Evolutionary conservation across 148 eudicot genomes (phyloP).

Genomic region (Talinum fruticosum): DNA sequence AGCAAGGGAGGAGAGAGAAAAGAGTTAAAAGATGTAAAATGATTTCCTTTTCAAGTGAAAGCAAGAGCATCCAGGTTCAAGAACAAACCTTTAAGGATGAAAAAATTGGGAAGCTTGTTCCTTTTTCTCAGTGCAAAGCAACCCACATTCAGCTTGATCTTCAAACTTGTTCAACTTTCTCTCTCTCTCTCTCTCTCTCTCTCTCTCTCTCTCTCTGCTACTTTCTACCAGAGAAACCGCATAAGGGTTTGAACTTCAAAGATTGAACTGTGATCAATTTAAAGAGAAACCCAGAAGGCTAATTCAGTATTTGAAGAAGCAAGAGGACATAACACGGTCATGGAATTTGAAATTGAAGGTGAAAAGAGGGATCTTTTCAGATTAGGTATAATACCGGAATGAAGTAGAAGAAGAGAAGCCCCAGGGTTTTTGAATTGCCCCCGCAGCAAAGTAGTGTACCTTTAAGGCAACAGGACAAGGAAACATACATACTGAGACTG

Average conservation of each 20-base stretch:
- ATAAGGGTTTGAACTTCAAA: slow-evolving; percentile 19
- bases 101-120: slow-evolving; percentile 27
- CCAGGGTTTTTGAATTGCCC: slow-evolving; percentile 12
- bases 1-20: slow-evolving; percentile 4
- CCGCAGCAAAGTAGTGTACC: not conserved
- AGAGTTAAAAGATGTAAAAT: not conserved
- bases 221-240: not conserved
- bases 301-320: slow-evolving; percentile 2
- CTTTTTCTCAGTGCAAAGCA: slow-evolving; percentile 35
- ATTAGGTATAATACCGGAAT: not conserved
- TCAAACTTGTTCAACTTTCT: slow-evolving; percentile 27
- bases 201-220: not conserved
- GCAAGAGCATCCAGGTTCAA: slow-evolving; percentile 28
- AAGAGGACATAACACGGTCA: slow-evolving; percentile 36
- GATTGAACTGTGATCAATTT: slow-evolving; percentile 7
- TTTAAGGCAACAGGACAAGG: slow-evolving; percentile 21
- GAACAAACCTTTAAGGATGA: slow-evolving; percentile 54
- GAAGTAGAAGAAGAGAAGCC: slow-evolving; percentile 1
- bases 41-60: not conserved
- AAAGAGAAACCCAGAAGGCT: slow-evolving; percentile 19
- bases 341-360: slow-evolving; percentile 5
- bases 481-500: slow-evolving; percentile 11
- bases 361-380: slow-evolving; percentile 1
- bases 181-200: not conserved
- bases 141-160: slow-evolving; percentile 36